Conservation (phyloP, 805 yeast species). For the Sugiyamaella lignohabitans region DNA sequence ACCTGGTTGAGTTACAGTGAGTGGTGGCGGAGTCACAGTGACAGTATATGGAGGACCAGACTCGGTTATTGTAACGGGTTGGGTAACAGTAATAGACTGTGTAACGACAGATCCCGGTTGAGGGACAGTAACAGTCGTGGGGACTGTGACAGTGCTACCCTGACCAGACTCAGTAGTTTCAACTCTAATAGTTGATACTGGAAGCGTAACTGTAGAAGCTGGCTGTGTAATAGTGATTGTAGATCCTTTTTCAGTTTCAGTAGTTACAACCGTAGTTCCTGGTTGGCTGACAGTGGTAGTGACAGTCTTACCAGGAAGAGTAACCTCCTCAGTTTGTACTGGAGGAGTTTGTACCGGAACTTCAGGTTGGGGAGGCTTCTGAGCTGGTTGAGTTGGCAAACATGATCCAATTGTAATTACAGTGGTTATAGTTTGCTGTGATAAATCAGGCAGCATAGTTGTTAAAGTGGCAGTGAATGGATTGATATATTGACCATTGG, state of each 20-base stretch:
- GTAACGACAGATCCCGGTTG: constrained; percentile 10
- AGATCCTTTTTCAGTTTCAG: constrained; percentile 6
- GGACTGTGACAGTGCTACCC: constrained; percentile 3
- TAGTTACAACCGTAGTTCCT: constrained; percentile 7
- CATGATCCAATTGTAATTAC: constrained; percentile 22
- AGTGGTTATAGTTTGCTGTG: constrained; percentile 35
- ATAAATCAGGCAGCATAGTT: constrained; percentile 43
- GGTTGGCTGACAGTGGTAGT: constrained; percentile 11
- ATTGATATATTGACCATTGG: constrained; percentile 14
- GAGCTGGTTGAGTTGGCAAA: constrained; percentile 14
- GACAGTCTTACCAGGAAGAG: not conserved
- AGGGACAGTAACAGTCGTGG: constrained; percentile 8
- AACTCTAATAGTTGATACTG: not conserved
- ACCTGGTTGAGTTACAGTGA: constrained; percentile 11
- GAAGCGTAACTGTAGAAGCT: not conserved
- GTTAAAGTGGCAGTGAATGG: constrained; percentile 22
- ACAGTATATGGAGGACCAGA: constrained; percentile 9
- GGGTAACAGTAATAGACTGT: constrained; percentile 5
- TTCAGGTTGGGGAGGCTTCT: constrained; percentile 8
- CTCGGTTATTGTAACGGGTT: constrained; percentile 3
- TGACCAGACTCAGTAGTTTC: too few relatives aligned
- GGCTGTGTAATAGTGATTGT: not conserved
- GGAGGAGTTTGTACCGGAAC: not conserved
- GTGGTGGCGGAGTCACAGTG: constrained; percentile 18
- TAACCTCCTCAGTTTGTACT: constrained; percentile 2